These are phyloP conservation scores for Mimosa pudica DNA, from an alignment of 306 rosid genomes.

Conservation along the genomic window DNA sequence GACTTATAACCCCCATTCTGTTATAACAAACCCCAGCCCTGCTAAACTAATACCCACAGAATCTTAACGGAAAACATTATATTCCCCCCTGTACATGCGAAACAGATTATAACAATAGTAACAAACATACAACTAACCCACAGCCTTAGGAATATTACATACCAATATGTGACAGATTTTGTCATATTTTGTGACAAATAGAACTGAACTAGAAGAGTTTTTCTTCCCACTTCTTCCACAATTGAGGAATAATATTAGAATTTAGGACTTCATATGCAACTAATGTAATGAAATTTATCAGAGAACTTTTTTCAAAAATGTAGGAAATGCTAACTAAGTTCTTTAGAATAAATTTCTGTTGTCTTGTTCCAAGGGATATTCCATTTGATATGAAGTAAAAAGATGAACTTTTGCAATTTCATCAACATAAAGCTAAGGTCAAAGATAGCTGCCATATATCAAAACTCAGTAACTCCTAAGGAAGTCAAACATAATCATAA, in stretches of 20 bases:
- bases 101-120: no score
- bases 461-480: conserved; percentile 2
- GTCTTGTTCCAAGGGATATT: conserved; percentile 29
- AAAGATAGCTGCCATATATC: conserved; percentile 25
- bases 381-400: conserved; percentile 39
- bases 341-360: conserved; percentile 34
- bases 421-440: conserved; percentile 13
- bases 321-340: conserved; percentile 38
- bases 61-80: no score
- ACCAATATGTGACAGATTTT: no score
- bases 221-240: conserved; percentile 43
- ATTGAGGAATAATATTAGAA: conserved; percentile 51
- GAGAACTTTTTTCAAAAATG: conserved; percentile 30
- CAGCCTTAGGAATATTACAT: no score
- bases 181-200: conserved; percentile 2
- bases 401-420: conserved; percentile 22
- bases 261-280: conserved; percentile 37
- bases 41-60: no score
- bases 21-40: no score
- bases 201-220: conserved; percentile 53
- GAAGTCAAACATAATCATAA: conserved; percentile 21
- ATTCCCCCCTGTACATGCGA: no score
- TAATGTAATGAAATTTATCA: conserved; percentile 43
- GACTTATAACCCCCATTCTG: background rate
- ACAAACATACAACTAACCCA: no score